Evolutionary conservation across 2,329 filamentous ascomycete genomes (phyloP).

Genomic region (Neofusicoccum sp.): DNA sequence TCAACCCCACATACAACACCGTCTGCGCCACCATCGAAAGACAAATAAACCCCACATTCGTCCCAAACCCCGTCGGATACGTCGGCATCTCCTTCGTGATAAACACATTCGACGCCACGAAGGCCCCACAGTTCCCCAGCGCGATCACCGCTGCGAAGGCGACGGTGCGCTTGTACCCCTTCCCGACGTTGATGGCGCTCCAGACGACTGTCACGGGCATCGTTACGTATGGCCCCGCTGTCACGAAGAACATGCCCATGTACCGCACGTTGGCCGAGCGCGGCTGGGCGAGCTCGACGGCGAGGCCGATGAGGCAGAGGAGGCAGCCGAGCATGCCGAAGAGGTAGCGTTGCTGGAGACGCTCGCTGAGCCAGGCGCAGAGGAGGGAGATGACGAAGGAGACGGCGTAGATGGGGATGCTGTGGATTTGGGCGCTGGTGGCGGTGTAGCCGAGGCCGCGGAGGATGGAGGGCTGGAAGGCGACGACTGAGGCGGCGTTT

Average conservation of each 20-base stretch:
- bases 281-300: slow-evolving; percentile 12
- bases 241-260: slow-evolving; percentile 17
- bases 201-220: slow-evolving; percentile 16
- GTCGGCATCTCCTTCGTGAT: slow-evolving; percentile 12
- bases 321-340: slow-evolving; percentile 54
- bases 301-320: slow-evolving; percentile 49
- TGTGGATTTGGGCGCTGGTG: slow-evolving; percentile 38
- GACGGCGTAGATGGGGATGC: slow-evolving; percentile 40
- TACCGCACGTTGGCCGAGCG: background rate
- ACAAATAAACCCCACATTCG: slow-evolving; percentile 23
- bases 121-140: slow-evolving; percentile 18
- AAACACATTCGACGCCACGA: slow-evolving; percentile 17
- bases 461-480: slow-evolving; percentile 44
- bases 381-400: slow-evolving; percentile 40
- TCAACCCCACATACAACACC: slow-evolving; percentile 18
- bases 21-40: slow-evolving; percentile 22
- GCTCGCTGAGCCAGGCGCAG: slow-evolving; percentile 51
- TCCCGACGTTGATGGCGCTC: slow-evolving; percentile 15
- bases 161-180: slow-evolving; percentile 15
- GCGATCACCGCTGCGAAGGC: slow-evolving; percentile 18
- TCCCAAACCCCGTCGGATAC: slow-evolving; percentile 21
- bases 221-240: slow-evolving; percentile 8
- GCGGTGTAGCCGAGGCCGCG: slow-evolving; percentile 42
- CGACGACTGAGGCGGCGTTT: slow-evolving; percentile 32
- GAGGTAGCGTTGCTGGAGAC: slow-evolving; percentile 50